Evolutionary conservation across 768 basidiomycete species (phyloP), one percentile per base, ranked within the genome.

Genomic region (Pisolithus orientalis): DNA sequence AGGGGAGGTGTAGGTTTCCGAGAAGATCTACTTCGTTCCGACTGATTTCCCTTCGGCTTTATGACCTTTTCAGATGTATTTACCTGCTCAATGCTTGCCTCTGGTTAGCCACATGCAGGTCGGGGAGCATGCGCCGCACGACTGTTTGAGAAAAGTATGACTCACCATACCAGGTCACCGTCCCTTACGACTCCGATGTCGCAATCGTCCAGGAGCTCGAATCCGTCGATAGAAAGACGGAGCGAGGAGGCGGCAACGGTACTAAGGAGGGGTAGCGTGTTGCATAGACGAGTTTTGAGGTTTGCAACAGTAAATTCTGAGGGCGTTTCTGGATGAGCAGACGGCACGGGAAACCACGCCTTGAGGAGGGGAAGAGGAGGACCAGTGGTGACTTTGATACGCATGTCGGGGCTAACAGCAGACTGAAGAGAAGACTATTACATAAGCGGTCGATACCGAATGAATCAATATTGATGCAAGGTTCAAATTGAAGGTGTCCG

Each of bases 291-390:
- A 1, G 27, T 16, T 46, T 69, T 68, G 45, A 68, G 40, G 1
- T 52, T 17, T 3, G 44, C 29, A 13, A 67, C n/a, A 16, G 55
- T 58, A 5, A 27, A 44, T 5, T 43, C 44, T 1, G 49, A 14
- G 6, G 44, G 10, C 6, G 25, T 27, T 13, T 34, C 34, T 34
- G 34, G 34, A 54, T 44, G 27, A n/a, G 57, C 47, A 10, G 58
- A 50, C 10, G 57, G 49, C 39, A 71, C 66, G 28, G 74, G 70
- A 17, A 79, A 79, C 82, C 82, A 84, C 5, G 74, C 78, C 53
- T 75, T 78, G 13, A 79, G 54, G 24, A 63, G 68, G 1, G 78
- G 76, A 13, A 84, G 68, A 34, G 81, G 80, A 31, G 69, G 59
- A 5, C 62, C 60, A 0, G 78, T 72, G 52, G 76, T 77, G 50